Percentiles rank a stretch among this genome's conserved stretches.
Conservation (phyloP, 1,284 basidiomycete genomes). For the Puccinia polysora region DNA sequence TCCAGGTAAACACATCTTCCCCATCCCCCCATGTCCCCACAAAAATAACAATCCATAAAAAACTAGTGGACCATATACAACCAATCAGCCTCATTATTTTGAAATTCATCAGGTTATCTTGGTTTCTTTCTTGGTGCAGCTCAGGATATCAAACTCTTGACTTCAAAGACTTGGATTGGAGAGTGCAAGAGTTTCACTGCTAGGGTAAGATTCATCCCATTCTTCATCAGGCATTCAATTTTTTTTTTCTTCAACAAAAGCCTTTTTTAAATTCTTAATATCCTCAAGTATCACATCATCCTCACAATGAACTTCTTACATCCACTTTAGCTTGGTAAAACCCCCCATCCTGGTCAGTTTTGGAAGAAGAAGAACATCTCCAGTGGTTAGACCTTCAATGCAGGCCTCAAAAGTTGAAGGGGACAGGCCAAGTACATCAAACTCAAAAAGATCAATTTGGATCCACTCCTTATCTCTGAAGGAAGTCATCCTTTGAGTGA, state of each 20-base stretch:
- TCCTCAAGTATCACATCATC: no score
- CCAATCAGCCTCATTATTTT: neutral
- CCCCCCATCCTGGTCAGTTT: slow-evolving; percentile 19
- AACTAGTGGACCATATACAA: neutral
- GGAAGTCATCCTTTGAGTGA: neutral
- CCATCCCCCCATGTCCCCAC: neutral
- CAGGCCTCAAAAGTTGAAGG: slow-evolving; percentile 36
- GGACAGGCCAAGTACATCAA: slow-evolving; percentile 43
- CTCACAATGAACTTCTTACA: neutral
- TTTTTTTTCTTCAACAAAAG: no score
- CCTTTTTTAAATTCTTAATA: no score
- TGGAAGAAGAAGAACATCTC: slow-evolving; percentile 41
- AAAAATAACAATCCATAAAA: neutral
- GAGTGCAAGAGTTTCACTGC: slow-evolving; percentile 36
- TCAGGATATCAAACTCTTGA: slow-evolving; percentile 36
- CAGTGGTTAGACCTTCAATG: slow-evolving; percentile 40
- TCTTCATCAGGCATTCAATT: neutral
- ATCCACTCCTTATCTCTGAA: slow-evolving; percentile 23
- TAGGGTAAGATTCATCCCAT: slow-evolving; percentile 6
- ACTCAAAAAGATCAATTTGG: slow-evolving; percentile 29
- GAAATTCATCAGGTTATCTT: slow-evolving; percentile 30
- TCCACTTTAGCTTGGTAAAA: slow-evolving; percentile 27
- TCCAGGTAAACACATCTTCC: slow-evolving; percentile 32
- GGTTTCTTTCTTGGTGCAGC: slow-evolving; percentile 42
- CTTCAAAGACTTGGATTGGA: slow-evolving; percentile 41